Evolutionary conservation across 176 grass and related monocot genomes (phyloP).

Genomic region (Aegilops bicornis): DNA sequence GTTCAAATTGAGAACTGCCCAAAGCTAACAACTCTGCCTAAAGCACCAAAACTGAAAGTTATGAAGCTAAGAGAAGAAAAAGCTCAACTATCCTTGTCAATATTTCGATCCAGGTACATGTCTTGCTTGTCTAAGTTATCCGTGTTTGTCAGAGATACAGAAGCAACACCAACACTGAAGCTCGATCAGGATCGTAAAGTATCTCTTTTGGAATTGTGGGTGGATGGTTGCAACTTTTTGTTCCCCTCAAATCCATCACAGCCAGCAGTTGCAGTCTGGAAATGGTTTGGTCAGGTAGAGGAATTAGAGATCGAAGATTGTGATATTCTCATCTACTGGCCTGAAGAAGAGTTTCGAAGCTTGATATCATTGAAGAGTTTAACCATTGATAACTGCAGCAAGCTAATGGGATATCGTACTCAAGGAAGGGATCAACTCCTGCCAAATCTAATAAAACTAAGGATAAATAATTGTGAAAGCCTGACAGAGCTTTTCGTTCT

Average conservation of each 20-base stretch:
- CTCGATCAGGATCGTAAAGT: neutral
- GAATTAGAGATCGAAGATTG: neutral
- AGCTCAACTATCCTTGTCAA: neutral
- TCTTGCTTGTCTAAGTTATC: neutral
- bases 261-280: neutral
- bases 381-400: rapidly evolving
- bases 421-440: neutral
- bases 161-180: neutral
- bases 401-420: neutral
- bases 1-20: neutral
- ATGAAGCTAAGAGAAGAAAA: neutral
- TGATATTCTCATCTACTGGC: neutral
- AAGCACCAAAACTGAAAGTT: neutral
- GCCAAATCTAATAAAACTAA: neutral
- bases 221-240: neutral
- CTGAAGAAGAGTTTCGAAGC: neutral
- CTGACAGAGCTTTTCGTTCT: slow-evolving; percentile 8
- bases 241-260: neutral
- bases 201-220: neutral
- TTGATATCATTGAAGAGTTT: neutral
- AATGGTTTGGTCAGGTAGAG: neutral
- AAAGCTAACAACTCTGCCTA: too few relatives aligned
- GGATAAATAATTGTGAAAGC: rapidly evolving
- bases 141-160: rapidly evolving
- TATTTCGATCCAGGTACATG: neutral